Base-by-base conservation (phyloP, 352 stramenopile species). In the Phytophthora tubulina region DNA sequence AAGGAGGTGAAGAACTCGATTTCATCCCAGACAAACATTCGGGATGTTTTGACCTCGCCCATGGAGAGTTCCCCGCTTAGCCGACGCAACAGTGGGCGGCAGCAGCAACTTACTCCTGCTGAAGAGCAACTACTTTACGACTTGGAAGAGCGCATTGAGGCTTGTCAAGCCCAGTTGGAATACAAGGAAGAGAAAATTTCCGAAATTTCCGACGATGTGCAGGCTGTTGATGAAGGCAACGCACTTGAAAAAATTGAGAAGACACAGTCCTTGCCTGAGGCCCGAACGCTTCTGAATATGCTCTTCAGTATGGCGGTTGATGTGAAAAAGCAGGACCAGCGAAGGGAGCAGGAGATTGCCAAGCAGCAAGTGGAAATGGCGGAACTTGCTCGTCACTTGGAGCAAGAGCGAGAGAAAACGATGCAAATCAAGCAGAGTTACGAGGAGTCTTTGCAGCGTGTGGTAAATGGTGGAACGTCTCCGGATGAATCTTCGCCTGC, bases 121-220 rank as follows among this genome's bases (percentile, higher is more conserved):
- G 89, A 96, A 63, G 88, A 95, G 51, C 85, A 94, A 42, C 51
- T 95, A 17, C 72, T 96, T 2, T 91, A 85, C 44, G 90, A 96
- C 53, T 79, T 96, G 50, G 90, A 95, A 65, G 90, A 96, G 42
- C 84, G 86, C 31, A 96, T 96, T 59, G 90, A 96, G 60, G 88
- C 84, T 2, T 95, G 88, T 44, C 90, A 96, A 72, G 88, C 87
- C 1, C 84, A 95, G 54, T 69, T 96, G 14, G 88, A 96, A 65
- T 96, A 96, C 75, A 96, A 96, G 70, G 88, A 96, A 74, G 90
- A 96, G 50, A 92, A 92, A 50, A 95, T 96, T 15, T 94, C 87
- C 1, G 88, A 95, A 45, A 94, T 95, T 36, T 71, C 84, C 3
- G 79, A 86, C n/a, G 81, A 88, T 64, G 80, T 75, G 2, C 76